Base-by-base conservation (phyloP, 208 protist species). In the Leishmania mexicana region DNA sequence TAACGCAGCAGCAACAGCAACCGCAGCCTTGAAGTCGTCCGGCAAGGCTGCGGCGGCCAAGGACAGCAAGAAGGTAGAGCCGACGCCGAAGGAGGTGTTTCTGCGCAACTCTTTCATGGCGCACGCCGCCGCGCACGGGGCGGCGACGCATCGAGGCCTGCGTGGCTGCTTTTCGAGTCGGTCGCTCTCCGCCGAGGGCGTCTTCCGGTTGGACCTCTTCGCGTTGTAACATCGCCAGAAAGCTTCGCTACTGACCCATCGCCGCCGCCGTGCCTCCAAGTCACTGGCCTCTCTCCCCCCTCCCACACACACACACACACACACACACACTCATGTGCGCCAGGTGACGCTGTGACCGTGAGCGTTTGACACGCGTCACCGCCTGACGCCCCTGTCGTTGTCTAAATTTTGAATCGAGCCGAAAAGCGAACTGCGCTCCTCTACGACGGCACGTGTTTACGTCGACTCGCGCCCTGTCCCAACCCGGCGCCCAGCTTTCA, bases 171-270 rank as follows among this genome's bases (percentile, higher is more conserved):
- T 80, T 71, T 75, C 75, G 13, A 75, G 67, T n/a, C 74, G 75
- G 35, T 62, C 83, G 6, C 81, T 90, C 35, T 90, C 78, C 10
- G 81, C 81, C 7, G 83, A 87, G n/a, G 86, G 85, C 21, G 78
- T 80, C 19, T 91, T 91, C 53, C 83, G 79, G 38, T 40, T 91
- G 17, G 86, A 91, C 57, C 65, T 91, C 3, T 87, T 91, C 74
- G 45, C 67, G 21, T 83, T 73, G 31, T 78, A 38, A 78, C 31
- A 21, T 51, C 24, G 6, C 21, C 28, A n/a, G n/a, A 7, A 19
- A 60, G 71, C 62, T 13, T 51, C 40, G 24, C 28, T 65, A 53
- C 49, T 64, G 15, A 49, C 19, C 19, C 35, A 49, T 77, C 24
- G 17, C 38, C 11, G 35, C 31, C 47, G 64, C 47, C 38, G 57